Percentiles rank a stretch among this genome's conserved stretches.
Conservation (phyloP, 2,329 filamentous ascomycete genomes). For the Aspergillus pseudoglaucus region DNA sequence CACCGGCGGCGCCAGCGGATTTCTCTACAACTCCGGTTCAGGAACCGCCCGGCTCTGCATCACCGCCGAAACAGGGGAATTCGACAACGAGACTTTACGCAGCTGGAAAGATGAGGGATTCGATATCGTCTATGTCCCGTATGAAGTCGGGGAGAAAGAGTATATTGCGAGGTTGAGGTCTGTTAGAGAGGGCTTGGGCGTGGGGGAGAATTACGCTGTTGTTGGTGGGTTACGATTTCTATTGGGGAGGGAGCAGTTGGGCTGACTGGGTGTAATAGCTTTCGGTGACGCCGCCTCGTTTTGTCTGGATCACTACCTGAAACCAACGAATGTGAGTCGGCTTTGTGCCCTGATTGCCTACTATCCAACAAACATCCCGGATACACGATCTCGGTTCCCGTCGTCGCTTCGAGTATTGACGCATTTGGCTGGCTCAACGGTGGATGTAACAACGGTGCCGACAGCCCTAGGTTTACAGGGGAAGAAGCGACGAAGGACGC, state of each 20-base stretch:
- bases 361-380: slow-evolving; percentile 55
- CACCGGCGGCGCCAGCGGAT: slow-evolving; percentile 24
- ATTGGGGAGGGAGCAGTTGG: too few relatives aligned
- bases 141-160: slow-evolving; percentile 46
- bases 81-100: slow-evolving; percentile 48
- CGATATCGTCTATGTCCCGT: slow-evolving; percentile 51
- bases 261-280: slow-evolving; percentile 36
- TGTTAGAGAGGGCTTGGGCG: slow-evolving; percentile 49
- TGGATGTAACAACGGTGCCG: slow-evolving; percentile 45
- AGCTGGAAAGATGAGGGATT: slow-evolving; percentile 58
- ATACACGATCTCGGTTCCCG: slow-evolving; percentile 34
- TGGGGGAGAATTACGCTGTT: slow-evolving; percentile 56
- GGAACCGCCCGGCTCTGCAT: slow-evolving; percentile 29
- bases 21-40: slow-evolving; percentile 28
- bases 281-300: slow-evolving; percentile 57
- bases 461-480: slow-evolving; percentile 50
- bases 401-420: slow-evolving; percentile 45
- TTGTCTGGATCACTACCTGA: slow-evolving; percentile 52
- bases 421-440: slow-evolving; percentile 48
- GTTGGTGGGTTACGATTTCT: slow-evolving; percentile 44
- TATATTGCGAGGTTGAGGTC: slow-evolving; percentile 46
- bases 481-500: slow-evolving; percentile 43
- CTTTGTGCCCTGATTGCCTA: slow-evolving; percentile 57
- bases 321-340: slow-evolving; percentile 46
- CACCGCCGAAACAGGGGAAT: slow-evolving; percentile 34